Conservation (phyloP, 2,329 filamentous ascomycete species). For the Botrytis galanthina region DNA sequence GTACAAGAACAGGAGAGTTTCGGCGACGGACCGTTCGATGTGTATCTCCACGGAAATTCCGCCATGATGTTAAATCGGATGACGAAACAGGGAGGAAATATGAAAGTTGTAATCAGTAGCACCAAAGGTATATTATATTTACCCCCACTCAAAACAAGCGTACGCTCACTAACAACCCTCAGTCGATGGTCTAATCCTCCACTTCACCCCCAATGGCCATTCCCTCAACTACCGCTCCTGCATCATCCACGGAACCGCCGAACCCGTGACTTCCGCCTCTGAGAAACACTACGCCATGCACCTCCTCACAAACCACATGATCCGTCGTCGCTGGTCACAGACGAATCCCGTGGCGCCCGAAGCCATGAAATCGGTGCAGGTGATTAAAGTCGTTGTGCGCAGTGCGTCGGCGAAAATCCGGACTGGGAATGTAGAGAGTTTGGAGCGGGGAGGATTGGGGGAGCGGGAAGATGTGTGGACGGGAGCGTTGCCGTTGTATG, state of each 20-base stretch:
- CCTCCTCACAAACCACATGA: constrained; percentile 17
- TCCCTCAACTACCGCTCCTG: constrained; percentile 79
- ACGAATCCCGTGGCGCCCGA: background rate
- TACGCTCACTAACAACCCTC: background rate
- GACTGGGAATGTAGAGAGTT: constrained; percentile 17
- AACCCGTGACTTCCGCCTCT: constrained; percentile 55
- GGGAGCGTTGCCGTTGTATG: constrained; percentile 18
- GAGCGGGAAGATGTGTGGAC: constrained; percentile 36
- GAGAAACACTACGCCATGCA: background rate
- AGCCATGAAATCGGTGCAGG: constrained; percentile 14
- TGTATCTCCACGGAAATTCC: constrained; percentile 22
- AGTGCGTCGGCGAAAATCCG: constrained; percentile 22
- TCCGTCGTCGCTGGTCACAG: constrained; percentile 8
- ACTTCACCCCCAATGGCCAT: constrained; percentile 75
- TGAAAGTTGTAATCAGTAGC: background rate
- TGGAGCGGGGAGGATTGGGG: constrained; percentile 2
- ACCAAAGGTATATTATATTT: background rate
- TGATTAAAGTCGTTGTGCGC: constrained; percentile 20
- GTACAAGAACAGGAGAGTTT: background rate
- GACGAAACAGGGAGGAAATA: background rate
- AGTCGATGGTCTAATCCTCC: constrained; percentile 73
- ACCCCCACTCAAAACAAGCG: background rate
- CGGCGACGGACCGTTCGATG: constrained; percentile 13
- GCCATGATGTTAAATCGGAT: constrained; percentile 19
- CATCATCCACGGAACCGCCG: constrained; percentile 70